Base-by-base conservation (phyloP, 768 basidiomycete species). In the Russula emetica region DNA sequence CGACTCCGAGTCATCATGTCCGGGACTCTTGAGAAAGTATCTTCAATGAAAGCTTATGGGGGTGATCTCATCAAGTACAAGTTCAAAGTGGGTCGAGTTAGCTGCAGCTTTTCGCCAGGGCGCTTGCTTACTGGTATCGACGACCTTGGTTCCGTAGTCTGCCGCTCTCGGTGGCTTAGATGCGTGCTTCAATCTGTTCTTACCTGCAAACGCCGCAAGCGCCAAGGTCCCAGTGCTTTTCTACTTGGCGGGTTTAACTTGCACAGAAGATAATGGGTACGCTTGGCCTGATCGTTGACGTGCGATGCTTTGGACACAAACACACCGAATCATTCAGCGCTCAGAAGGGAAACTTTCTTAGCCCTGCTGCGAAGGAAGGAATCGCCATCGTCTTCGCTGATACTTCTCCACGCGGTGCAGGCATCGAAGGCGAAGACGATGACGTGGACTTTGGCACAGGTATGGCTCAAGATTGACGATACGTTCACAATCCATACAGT, bases 371-470 rank as follows among this genome's bases (percentile, higher is more conserved):
- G 5, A 79, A 84, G 22, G 86, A 96, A 70, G 87, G 89, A 7
- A 87, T 99, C 60, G 95, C 97, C 0, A 77, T 98, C 55, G 83
- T 98, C 61, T 93, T 98, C 74, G 93, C 97, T 2, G 97, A 99
- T 72, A 98, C 96, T 0, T 94, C 92, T 38, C 97, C 97, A 1
- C 84, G 97, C 42, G 94, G 94, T 5, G 94, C 96, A 20, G 88
- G 86, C 20, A 80, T 93, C 62, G 84, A 87, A 55, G 92, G 88
- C 52, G 94, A 94, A 77, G 81, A 86, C 40, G 79, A 81, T 60
- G 81, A 85, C 73, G 96, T 92, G 92, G 90, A 96, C 70, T 94
- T 97, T 74, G 95, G 95, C 45, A 87, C 86, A 30, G 93, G 94
- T 76, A 59, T 65, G 72, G 11, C 13, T 20, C 16, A 18, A 49